Percentiles rank a stretch among this genome's conserved stretches.
Evolutionary conservation across 2,329 filamentous ascomycete genomes (phyloP).

Genomic region (Lachnellula subtilissima): DNA sequence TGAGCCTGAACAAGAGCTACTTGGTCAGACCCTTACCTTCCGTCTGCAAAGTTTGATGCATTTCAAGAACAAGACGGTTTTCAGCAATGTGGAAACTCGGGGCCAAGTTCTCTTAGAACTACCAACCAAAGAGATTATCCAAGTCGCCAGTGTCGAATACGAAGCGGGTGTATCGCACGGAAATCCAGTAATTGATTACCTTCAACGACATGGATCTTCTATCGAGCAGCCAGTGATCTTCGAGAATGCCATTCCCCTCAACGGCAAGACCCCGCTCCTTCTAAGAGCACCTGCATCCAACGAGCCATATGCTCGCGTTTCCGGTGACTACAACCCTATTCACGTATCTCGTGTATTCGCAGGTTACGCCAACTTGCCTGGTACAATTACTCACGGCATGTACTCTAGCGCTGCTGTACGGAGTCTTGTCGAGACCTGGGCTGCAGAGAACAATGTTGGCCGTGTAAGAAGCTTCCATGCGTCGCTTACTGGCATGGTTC

Average conservation of each 20-base stretch:
- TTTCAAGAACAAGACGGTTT: slow-evolving; percentile 92
- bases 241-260: slow-evolving; percentile 93
- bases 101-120: slow-evolving; percentile 92
- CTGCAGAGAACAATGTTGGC: slow-evolving; percentile 96
- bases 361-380: slow-evolving; percentile 89
- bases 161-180: slow-evolving; percentile 86
- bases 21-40: slow-evolving; percentile 93
- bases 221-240: slow-evolving; percentile 97
- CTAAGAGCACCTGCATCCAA: slow-evolving; percentile 92
- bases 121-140: slow-evolving; percentile 93
- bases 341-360: slow-evolving; percentile 97
- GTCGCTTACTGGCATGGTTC: slow-evolving; percentile 95
- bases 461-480: slow-evolving; percentile 97
- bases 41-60: slow-evolving; percentile 85
- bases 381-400: slow-evolving; percentile 99
- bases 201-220: slow-evolving; percentile 82
- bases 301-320: slow-evolving; percentile 96
- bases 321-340: slow-evolving; percentile 97
- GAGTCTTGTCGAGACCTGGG: slow-evolving; percentile 96
- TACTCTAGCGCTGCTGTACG: slow-evolving; percentile 96
- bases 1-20: slow-evolving; percentile 78
- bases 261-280: slow-evolving; percentile 81
- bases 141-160: slow-evolving; percentile 96
- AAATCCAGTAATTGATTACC: slow-evolving; percentile 95
- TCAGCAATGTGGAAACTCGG: slow-evolving; percentile 84